Conservation (phyloP, 108 stramenopile genomes). For the Pseudonitzschia pungens region DNA sequence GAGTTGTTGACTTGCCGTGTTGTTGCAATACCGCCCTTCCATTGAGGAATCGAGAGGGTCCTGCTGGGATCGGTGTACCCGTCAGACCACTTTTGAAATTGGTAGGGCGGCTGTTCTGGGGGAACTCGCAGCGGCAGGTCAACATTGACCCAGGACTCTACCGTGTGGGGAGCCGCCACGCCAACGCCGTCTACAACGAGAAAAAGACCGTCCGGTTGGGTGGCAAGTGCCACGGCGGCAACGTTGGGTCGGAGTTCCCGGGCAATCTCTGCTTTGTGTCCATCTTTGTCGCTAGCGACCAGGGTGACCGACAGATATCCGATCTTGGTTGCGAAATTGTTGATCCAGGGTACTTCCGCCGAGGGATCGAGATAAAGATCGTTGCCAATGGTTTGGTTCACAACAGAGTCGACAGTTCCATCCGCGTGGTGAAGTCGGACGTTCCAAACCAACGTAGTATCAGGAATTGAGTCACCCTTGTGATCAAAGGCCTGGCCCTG, state of each 20-base stretch:
- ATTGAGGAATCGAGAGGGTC: not conserved
- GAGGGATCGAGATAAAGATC: constrained; percentile 13
- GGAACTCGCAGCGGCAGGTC: constrained; percentile 1
- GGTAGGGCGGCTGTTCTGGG: constrained; percentile 16
- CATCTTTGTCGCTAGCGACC: constrained; percentile 18
- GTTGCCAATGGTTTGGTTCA: constrained; percentile 28
- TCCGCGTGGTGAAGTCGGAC: constrained; percentile 28
- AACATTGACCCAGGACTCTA: constrained; percentile 28
- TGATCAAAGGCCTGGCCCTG: constrained; percentile 21
- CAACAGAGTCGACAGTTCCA: constrained; percentile 21
- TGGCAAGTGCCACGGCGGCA: constrained; percentile 13
- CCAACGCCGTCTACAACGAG: constrained; percentile 8
- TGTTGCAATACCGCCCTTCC: not conserved
- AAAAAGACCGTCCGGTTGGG: constrained; percentile 26
- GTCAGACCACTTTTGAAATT: constrained; percentile 28
- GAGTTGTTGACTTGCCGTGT: not conserved
- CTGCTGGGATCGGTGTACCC: constrained; percentile 2
- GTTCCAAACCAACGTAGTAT: constrained; percentile 28
- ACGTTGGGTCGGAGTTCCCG: constrained; percentile 15
- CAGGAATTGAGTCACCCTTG: constrained; percentile 20
- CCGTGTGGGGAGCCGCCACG: constrained; percentile 16
- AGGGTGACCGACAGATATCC: constrained; percentile 28
- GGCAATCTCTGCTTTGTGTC: constrained; percentile 9
- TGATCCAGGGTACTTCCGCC: constrained; percentile 7
- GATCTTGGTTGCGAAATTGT: constrained; percentile 23